Evolutionary conservation across 1,284 basidiomycete genomes (phyloP).

Genomic region (Singerocomus inundabilis): DNA sequence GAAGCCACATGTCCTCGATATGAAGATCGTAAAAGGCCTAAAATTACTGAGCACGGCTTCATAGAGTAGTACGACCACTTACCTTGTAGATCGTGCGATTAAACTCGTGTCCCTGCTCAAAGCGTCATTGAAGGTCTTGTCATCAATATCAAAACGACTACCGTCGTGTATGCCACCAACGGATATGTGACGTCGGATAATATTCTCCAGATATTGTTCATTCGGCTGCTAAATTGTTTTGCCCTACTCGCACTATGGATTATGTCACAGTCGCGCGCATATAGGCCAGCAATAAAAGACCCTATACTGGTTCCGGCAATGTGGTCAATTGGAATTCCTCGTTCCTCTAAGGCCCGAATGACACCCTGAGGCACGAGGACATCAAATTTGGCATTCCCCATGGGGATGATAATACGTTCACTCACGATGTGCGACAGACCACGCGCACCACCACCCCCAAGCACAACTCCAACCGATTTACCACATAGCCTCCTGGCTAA

Average conservation of each 20-base stretch:
- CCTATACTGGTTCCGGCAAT: conserved; percentile 92
- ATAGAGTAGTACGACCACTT: conserved; percentile 3
- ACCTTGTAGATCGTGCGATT: conserved; percentile 84
- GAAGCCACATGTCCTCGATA: conserved; percentile 99
- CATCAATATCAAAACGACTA: conserved; percentile 39
- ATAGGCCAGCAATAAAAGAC: conserved; percentile 92
- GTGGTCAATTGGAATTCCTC: conserved; percentile 90
- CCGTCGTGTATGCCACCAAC: conserved; percentile 96
- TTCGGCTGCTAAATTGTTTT: conserved; percentile 89
- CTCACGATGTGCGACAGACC: conserved; percentile 90
- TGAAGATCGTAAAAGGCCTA: conserved; percentile 89
- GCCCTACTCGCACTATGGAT: conserved; percentile 83
- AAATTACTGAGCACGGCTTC: conserved; percentile 7
- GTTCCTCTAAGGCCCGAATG: conserved; percentile 89
- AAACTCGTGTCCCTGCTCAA: conserved; percentile 82
- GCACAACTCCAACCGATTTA: conserved; percentile 89
- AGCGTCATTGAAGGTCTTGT: conserved; percentile 13
- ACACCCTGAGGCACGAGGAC: conserved; percentile 57
- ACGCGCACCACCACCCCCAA: conserved; percentile 95
- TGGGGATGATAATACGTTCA: conserved; percentile 12
- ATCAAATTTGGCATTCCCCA: conserved; percentile 12
- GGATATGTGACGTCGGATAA: conserved; percentile 97
- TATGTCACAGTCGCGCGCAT: conserved; percentile 91
- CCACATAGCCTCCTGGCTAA: conserved; percentile 91
- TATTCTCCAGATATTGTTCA: conserved; percentile 95